Evolutionary conservation across 2,329 filamentous ascomycete species (phyloP), one percentile per base, ranked within the genome.

Genomic region (Botrytis cinerea): DNA sequence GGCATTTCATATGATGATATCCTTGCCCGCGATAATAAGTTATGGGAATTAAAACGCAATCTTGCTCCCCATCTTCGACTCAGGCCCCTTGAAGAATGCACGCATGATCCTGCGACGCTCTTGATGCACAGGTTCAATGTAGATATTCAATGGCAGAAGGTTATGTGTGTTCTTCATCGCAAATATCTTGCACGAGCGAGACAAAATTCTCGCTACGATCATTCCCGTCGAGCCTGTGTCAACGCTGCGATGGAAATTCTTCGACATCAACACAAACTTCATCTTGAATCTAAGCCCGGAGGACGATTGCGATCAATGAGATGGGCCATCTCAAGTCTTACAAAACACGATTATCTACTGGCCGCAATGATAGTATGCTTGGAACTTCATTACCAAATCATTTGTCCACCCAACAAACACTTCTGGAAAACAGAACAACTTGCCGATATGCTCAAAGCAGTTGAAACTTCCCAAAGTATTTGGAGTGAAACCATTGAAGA

Each of bases 101-200:
- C 89, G 7, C 86, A 90, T 64, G 95, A 97, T 78, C 91, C 97
- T 28, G 90, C 96, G 81, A 93, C 93, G 40, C 88, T 96, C 74
- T 91, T 98, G 73, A 92, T 97, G 84, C 92, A 95, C 70, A 90
- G 95, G 43, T 95, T 94, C 80, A 92, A 92, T 73, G 84, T 98
- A 46, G 93, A 96, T 75, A 91, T 96, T 68, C 84, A 98, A 8
- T 97, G 94, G 80, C 90, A 97, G 76, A 97, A 97, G 83, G 92
- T 94, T 28, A 87, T 97, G 78, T 97, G 94, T 78, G 88, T 97
- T 35, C 87, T 99, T 57, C 96, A 99, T 82, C 89, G 94, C 69
- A 94, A 94, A 76, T 98, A 96, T 81, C 87, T 97, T 73, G 86
- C 89, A n/a, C 89, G 91, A 74, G 93, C 94, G 8, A 87, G 92